phyloP scores from a whole-genome alignment of 1,139 yeast species.

The Kurtzmaniella quercitrusa region DNA sequence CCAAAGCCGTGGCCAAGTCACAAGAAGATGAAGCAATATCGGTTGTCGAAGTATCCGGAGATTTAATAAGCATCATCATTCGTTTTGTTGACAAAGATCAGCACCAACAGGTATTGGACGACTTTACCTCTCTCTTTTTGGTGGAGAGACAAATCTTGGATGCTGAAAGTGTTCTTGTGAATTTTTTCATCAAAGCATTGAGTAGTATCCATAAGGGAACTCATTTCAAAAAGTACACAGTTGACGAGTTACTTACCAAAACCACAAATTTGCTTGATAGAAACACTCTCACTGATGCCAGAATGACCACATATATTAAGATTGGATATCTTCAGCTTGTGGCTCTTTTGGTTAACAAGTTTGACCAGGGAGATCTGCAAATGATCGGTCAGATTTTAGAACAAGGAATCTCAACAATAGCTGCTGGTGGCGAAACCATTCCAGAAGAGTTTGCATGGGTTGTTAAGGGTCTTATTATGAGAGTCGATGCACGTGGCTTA shows the following conservation, averaged over 20 bases:
- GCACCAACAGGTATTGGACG: constrained; percentile 37
- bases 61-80: constrained; percentile 33
- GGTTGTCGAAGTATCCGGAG: constrained; percentile 32
- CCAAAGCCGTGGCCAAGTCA: constrained; percentile 9
- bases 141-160: constrained; percentile 12
- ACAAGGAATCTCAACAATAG: background rate
- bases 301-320: constrained; percentile 26
- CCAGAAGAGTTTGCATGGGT: constrained; percentile 67
- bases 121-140: constrained; percentile 24
- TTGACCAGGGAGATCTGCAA: constrained; percentile 12
- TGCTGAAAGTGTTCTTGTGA: constrained; percentile 36
- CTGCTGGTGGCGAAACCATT: constrained; percentile 9
- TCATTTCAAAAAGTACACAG: background rate
- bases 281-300: background rate
- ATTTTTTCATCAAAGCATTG: constrained; percentile 47
- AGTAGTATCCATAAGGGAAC: constrained; percentile 46
- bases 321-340: constrained; percentile 59
- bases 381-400: constrained; percentile 5
- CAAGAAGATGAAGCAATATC: constrained; percentile 10
- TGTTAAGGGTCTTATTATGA: constrained; percentile 64
- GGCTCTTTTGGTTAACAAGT: constrained; percentile 55
- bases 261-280: background rate
- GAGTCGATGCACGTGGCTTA: constrained; percentile 48
- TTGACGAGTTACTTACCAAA: background rate
- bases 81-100: constrained; percentile 33